Percentiles rank a stretch among this genome's conserved stretches.
Conservation (phyloP, 129 eudicot genomes). For the Gnaphalium uliginosum region DNA sequence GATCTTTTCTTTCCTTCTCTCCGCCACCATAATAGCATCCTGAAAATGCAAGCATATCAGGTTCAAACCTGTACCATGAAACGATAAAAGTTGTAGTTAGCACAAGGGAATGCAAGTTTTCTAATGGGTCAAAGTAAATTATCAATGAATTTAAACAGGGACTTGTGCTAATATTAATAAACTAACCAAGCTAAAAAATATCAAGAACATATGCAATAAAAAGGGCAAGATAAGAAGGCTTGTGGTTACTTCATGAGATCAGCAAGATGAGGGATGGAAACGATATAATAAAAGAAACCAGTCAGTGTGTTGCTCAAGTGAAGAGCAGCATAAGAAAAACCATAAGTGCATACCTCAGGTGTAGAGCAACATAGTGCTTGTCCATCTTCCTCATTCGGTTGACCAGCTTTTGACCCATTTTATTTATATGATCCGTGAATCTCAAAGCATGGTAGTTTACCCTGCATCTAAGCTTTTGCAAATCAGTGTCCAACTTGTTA, state of each 20-base stretch:
- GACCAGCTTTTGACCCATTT: slow-evolving; percentile 75
- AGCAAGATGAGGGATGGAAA: slow-evolving; percentile 6
- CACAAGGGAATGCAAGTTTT: slow-evolving; percentile 30
- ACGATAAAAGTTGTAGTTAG: slow-evolving; percentile 25
- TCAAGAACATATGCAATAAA: not conserved
- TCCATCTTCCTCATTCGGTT: slow-evolving; percentile 66
- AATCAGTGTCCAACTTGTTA: slow-evolving; percentile 66
- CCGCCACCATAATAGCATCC: slow-evolving; percentile 97
- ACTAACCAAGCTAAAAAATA: slow-evolving; percentile 4
- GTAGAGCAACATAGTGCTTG: slow-evolving; percentile 79
- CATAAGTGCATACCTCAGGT: slow-evolving; percentile 58
- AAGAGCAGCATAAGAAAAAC: slow-evolving; percentile 15
- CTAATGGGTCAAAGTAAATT: slow-evolving; percentile 9
- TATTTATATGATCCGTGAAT: slow-evolving; percentile 69
- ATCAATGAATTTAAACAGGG: slow-evolving; percentile 4
- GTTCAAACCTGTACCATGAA: slow-evolving; percentile 74
- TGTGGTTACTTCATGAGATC: slow-evolving; percentile 1
- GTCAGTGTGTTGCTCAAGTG: slow-evolving; percentile 1
- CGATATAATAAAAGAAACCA: slow-evolving; percentile 5
- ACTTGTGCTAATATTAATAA: slow-evolving; percentile 10
- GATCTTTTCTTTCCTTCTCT: slow-evolving; percentile 77
- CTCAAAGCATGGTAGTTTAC: slow-evolving; percentile 81
- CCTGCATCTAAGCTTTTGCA: slow-evolving; percentile 91
- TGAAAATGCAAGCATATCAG: slow-evolving; percentile 98
- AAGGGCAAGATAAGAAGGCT: not conserved